Base-by-base conservation (phyloP, 2,329 filamentous ascomycete species). In the Fusarium armeniacum region DNA sequence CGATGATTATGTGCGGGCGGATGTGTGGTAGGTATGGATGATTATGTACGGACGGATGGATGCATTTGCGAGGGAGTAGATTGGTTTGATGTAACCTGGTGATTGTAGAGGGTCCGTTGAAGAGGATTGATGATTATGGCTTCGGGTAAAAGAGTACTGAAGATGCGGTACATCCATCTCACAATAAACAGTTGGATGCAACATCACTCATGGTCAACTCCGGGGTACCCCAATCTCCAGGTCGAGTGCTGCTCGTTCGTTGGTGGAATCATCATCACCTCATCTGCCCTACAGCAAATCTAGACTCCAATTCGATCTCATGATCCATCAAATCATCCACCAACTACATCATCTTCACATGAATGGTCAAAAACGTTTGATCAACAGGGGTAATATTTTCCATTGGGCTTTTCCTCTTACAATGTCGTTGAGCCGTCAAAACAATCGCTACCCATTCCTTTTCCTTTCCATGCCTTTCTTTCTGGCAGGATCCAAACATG, bases 221-320 rank as follows among this genome's bases (percentile, higher is more conserved):
- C 35, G 51, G 60, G 62, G 45, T 65, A 64, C 36, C 50, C 59
- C 58, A 40, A 45, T n/a, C 10, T 35, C 51, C 44, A n/a, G 22
- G 35, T 56, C 20, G n/a, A 43, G 47, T 44, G 44, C 43, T 40
- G 13, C 44, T 65, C 38, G 45, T 59, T 52, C 61, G 62, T 65
- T 65, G 52, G 62, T 65, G 62, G 60, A 65, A 65, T 52, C 62
- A 65, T 52, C n/a, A 20, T 53, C 47, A 55, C 58, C 47, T 32
- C 35, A 57, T 46, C 30, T 57, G 28, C 16, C 36, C 13, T 30
- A 13, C n/a, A 32, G 15, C n/a, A 18, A 59, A 43, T 65, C 60
- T 24, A 65, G 44, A 36, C 60, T 22, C 3, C 10, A 15, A 26
- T 35, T 50, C 13, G 61, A 40, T 22, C 62, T 30, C 52, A 32